Conservation (phyloP, 106 monocot genomes). For the Dendrobium officinale region DNA sequence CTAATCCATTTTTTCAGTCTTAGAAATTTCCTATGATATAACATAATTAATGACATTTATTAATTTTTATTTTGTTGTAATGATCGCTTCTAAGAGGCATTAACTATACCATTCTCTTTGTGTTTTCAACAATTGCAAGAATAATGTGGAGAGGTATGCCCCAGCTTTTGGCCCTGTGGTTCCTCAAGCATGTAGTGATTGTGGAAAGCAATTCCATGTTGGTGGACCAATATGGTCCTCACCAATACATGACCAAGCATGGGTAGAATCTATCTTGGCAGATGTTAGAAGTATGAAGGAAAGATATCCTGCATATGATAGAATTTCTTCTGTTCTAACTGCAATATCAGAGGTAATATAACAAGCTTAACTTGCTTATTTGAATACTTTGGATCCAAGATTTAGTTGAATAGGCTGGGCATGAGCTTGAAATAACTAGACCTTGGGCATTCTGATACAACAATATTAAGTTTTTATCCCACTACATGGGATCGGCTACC, state of each 20-base stretch:
- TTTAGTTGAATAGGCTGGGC: no score
- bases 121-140: conserved; percentile 22
- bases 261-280: conserved; percentile 56
- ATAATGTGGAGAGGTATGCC: conserved; percentile 58
- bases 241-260: conserved; percentile 85
- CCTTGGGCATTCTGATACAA: no score
- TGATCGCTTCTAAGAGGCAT: no score
- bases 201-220: conserved; percentile 82
- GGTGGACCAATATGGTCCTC: conserved; percentile 96
- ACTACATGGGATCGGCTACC: no score
- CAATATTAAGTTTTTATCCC: neutral
- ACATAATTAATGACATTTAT: no score
- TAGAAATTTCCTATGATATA: no score
- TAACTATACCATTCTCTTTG: neutral
- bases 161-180: conserved; percentile 81
- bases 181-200: conserved; percentile 70
- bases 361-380: no score
- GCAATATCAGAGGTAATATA: conserved; percentile 74
- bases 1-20: no score
- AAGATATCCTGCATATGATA: conserved; percentile 84
- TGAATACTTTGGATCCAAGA: no score
- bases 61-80: no score
- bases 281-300: conserved; percentile 64
- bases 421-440: no score
- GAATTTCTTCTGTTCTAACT: conserved; percentile 70